These are phyloP conservation scores for Phytophthora sansomeana DNA, from an alignment of 352 stramenopile genomes.

Conservation along the genomic window DNA sequence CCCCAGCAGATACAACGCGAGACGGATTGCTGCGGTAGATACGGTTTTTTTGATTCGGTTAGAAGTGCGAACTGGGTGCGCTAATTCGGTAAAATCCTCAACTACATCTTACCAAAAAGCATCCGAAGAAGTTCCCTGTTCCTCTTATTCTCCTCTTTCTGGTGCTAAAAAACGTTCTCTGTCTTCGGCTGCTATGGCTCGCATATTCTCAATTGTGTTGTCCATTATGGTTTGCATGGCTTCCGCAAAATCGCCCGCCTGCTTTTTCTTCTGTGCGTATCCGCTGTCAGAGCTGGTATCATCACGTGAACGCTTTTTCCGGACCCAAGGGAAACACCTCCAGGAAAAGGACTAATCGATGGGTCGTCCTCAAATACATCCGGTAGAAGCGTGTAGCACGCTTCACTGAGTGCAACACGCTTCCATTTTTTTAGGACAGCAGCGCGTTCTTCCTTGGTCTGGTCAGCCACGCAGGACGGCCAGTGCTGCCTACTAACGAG, in stretches of 20 bases:
- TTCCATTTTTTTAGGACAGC: conserved; percentile 2
- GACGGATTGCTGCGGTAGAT: too few relatives aligned
- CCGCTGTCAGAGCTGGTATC: background rate
- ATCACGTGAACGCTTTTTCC: background rate
- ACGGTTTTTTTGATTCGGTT: conserved; percentile 1
- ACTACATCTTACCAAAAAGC: too few relatives aligned
- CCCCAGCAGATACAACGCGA: too few relatives aligned
- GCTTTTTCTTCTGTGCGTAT: background rate
- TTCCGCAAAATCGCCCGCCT: background rate
- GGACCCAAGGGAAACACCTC: background rate
- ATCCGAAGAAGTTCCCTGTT: background rate
- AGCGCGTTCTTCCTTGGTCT: background rate
- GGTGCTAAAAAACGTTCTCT: background rate
- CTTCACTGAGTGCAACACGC: background rate
- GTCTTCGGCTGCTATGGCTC: background rate
- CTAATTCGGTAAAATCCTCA: too few relatives aligned
- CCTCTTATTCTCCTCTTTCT: conserved; percentile 2
- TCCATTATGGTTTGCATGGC: conserved; percentile 4
- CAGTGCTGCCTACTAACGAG: background rate
- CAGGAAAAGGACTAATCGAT: background rate
- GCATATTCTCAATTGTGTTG: background rate
- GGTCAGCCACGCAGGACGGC: background rate
- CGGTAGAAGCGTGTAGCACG: background rate
- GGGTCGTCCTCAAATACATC: conserved; percentile 10
- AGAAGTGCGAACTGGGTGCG: background rate